Evolutionary conservation across 805 yeast genomes (phyloP), one percentile per base, ranked within the genome.

Genomic region (Blastobotrys americana): DNA sequence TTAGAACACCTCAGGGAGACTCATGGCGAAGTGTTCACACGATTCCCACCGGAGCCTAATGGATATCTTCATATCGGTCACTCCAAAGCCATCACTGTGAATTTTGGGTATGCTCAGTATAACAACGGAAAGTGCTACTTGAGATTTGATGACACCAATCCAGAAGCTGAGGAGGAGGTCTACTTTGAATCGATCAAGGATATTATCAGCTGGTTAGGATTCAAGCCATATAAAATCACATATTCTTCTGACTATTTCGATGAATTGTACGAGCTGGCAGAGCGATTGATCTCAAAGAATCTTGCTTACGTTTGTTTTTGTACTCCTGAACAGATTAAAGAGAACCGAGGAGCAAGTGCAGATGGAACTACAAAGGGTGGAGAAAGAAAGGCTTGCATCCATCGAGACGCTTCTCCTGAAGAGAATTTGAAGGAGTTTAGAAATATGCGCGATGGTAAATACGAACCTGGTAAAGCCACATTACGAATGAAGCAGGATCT

Each of bases 1-100:
- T 72, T 72, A 52, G 82, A 78, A 53, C 98, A 93, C 64, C 71
- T 87, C 56, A 77, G 74, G 45, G 78, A 77, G 52, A 86, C 95
- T 27, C 74, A 77, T 33, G 95, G 96, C 39, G 73, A 76, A 59
- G 97, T 90, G 22, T 80, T 77, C 56, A 93, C 98, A 3, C 79
- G 99, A 63, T 93, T 93, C 69, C 99, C 99, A 39, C 98, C 98
- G 4, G 98, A 93, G 69, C 98, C 98, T 35, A 90, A 94, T 67
- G 98, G 98, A 55, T 93, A 80, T 62, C 74, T 93, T 60, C 98
- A 93, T 64, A 90, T 93, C 64, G 98, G 99, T 37, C 99, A 93
- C 62, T 84, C 96, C 35, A 93, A 93, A 68, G 98, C 98, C 42
- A 90, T 93, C 61, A 84, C 93, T 78, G 96, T 90, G 44, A 89